Percentiles rank a stretch among this genome's conserved stretches.
Conservation (phyloP, 1,139 yeast genomes). For the Pichia kudriavzevii region DNA sequence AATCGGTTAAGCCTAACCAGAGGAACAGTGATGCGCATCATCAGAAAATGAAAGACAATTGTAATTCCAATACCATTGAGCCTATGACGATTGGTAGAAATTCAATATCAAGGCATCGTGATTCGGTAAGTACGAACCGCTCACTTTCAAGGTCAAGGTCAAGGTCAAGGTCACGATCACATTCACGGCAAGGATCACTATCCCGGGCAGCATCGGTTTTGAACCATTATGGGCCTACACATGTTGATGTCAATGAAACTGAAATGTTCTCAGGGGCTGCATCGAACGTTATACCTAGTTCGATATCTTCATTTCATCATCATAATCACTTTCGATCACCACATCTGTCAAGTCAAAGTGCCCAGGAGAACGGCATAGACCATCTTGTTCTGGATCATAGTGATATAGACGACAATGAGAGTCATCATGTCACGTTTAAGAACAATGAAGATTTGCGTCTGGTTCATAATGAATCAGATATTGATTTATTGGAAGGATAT, state of each 20-base stretch:
- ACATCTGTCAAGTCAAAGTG: conserved; percentile 14
- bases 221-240: no score
- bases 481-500: conserved; percentile 7
- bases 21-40: no score
- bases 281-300: conserved; percentile 81
- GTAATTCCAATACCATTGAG: not conserved
- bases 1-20: no score
- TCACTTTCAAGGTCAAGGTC: conserved; percentile 6
- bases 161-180: conserved; percentile 6
- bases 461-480: not conserved
- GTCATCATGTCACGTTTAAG: not conserved
- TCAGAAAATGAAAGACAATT: no score
- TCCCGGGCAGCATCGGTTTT: no score
- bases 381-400: conserved; percentile 3
- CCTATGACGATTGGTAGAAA: not conserved
- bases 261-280: conserved; percentile 92
- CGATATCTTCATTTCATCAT: conserved; percentile 83
- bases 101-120: conserved; percentile 25
- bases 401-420: not conserved
- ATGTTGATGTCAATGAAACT: conserved; percentile 40
- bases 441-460: conserved; percentile 9
- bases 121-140: conserved; percentile 35
- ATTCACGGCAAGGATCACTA: conserved; percentile 24
- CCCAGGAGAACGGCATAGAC: conserved; percentile 3
- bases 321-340: conserved; percentile 21